Evolutionary conservation across 2,329 filamentous ascomycete genomes (phyloP).

Genomic region (Cladosporium sp.): DNA sequence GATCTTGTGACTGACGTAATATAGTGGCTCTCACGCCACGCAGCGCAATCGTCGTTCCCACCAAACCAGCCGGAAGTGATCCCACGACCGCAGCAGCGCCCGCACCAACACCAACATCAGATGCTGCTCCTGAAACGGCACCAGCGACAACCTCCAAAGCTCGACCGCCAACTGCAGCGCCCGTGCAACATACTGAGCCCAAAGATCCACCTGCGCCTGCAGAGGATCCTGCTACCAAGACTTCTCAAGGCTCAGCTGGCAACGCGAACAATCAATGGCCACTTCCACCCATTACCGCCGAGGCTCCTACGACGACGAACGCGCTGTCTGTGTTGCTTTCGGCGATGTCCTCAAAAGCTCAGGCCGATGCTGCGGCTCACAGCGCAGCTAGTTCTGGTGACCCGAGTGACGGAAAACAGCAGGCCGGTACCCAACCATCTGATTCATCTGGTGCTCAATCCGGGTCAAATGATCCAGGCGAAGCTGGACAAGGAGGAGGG

Average conservation of each 20-base stretch:
- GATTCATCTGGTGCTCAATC: neutral
- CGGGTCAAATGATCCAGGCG: neutral
- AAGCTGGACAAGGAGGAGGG: neutral
- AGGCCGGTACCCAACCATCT: neutral
- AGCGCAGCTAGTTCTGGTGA: neutral
- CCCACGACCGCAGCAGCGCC: neutral
- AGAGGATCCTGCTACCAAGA: neutral
- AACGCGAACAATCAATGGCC: slow-evolving; percentile 8
- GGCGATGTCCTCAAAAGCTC: neutral
- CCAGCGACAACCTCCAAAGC: neutral
- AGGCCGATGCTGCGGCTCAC: neutral
- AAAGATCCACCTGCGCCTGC: neutral
- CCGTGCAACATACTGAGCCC: neutral
- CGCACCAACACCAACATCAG: neutral
- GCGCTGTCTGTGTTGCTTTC: slow-evolving; percentile 6
- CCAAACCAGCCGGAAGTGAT: neutral
- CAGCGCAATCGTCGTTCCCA: neutral
- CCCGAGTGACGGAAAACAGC: neutral
- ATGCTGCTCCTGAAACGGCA: neutral
- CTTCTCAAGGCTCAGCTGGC: neutral
- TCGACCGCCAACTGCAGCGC: neutral
- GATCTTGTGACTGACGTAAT: neutral
- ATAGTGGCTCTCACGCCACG: neutral
- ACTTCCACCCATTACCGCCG: neutral
- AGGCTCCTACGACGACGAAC: neutral